Percentiles rank a stretch among this genome's conserved stretches.
These are phyloP conservation scores for Arachnopeziza araneosa DNA, from an alignment of 2,329 filamentous ascomycete species.

Conservation along the genomic window DNA sequence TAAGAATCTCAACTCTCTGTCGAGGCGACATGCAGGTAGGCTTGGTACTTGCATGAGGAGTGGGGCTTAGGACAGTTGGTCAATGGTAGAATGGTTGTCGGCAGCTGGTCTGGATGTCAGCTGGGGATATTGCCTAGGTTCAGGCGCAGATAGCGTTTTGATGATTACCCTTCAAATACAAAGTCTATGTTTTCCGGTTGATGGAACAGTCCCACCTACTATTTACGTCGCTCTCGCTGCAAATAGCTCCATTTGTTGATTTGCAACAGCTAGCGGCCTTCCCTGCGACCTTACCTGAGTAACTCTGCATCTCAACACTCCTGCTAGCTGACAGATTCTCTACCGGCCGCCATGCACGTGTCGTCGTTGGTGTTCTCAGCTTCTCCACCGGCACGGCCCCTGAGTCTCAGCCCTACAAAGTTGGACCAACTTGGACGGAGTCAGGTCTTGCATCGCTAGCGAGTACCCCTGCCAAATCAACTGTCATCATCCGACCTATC, in stretches of 20 bases:
- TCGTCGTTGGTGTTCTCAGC: background rate
- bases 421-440: background rate
- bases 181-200: constrained; percentile 6
- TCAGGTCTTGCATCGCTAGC: background rate
- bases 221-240: too few species aligned
- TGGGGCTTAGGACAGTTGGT: background rate
- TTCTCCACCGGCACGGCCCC: constrained; percentile 2
- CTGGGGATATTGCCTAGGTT: background rate
- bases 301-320: too few species aligned
- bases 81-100: constrained; percentile 3
- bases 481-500: too few species aligned
- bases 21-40: constrained; percentile 10
- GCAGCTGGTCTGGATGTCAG: background rate
- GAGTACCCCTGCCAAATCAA: constrained; percentile 7
- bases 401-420: constrained; percentile 4
- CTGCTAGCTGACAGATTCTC: too few species aligned
- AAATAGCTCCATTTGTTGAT: too few species aligned
- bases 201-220: too few species aligned
- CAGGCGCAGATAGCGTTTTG: constrained; percentile 15
- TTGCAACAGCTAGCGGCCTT: too few species aligned
- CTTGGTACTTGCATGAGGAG: constrained; percentile 10
- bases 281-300: too few species aligned
- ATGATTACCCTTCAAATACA: constrained; percentile 24
- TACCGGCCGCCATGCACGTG: background rate
- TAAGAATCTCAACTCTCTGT: constrained; percentile 37